These are phyloP conservation scores for Lichtheimia ramosa DNA, from an alignment of 371 early-diverging fungal species.

Conservation along the genomic window DNA sequence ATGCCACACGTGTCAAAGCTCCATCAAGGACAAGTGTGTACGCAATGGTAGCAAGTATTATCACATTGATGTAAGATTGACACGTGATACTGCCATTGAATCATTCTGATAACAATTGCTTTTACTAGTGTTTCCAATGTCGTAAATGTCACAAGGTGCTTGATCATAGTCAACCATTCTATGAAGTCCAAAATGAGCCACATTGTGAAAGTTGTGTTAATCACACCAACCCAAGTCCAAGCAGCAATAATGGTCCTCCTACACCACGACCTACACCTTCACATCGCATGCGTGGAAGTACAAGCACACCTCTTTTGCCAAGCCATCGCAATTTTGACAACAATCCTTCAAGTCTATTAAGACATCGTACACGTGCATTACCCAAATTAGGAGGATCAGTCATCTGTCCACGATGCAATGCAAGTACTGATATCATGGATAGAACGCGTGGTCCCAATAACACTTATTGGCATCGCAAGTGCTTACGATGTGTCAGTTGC, in stretches of 20 bases:
- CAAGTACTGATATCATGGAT: slow-evolving; percentile 56
- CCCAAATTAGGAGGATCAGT: slow-evolving; percentile 59
- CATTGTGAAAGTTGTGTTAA: slow-evolving; percentile 56
- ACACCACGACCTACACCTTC: slow-evolving; percentile 9
- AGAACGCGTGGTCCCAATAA: slow-evolving; percentile 57
- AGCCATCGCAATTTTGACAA: not conserved
- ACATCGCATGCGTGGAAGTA: not conserved
- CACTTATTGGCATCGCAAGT: slow-evolving; percentile 65
- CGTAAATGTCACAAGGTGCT: slow-evolving; percentile 57
- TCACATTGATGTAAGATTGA: slow-evolving; percentile 39
- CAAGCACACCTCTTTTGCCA: slow-evolving; percentile 2
- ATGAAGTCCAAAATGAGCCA: slow-evolving; percentile 49
- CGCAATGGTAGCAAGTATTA: slow-evolving; percentile 48
- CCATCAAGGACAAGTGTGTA: slow-evolving; percentile 55
- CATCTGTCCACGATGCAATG: slow-evolving; percentile 52
- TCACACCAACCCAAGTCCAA: slow-evolving; percentile 11
- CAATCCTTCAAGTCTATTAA: slow-evolving; percentile 11
- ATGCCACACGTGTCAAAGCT: slow-evolving; percentile 48
- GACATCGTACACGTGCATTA: slow-evolving; percentile 16
- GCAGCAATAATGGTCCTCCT: slow-evolving; percentile 5
- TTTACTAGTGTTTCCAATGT: slow-evolving; percentile 17
- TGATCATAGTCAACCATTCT: slow-evolving; percentile 56
- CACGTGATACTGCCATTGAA: not conserved
- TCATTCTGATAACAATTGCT: not conserved
- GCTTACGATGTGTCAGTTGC: slow-evolving; percentile 52